Base-by-base conservation (phyloP, 306 rosid species). In the Pyrus communis region DNA sequence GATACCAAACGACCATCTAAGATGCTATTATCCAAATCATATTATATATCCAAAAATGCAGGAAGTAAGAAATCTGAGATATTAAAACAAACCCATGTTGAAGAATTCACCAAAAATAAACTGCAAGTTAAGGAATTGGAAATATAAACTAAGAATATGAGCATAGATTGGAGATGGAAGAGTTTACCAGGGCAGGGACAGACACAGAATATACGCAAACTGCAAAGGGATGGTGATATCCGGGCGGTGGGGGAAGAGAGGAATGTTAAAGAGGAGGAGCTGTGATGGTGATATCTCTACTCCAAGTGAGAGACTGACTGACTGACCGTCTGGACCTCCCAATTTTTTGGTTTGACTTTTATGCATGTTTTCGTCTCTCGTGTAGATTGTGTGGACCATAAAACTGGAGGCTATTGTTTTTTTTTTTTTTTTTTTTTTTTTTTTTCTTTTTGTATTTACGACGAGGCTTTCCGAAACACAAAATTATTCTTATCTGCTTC, bases 131-230 rank as follows among this genome's bases (percentile, higher is more conserved):
- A 22, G 5, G 27, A 63, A 15, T 27, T 9, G 8, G 21, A 17
- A 58, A n/a, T n/a, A 65, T 14, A 67, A 1, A 67, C 3, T 21
- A 17, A 1, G 8, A 7, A 71, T 21, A 43, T 9, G 28, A 5
- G 27, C 5, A 22, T 17, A 51, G 71, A 23, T 42, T 45, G 57
- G 76, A 74, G 78, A 70, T 38, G 74, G 4, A 64, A 70, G 58
- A 35, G 62, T 19, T 80, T 76, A 84, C 92, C 87, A 6, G 87
- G 59, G 72, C 88, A 8, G 87, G 59, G 72, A 72, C 62, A 67
- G 74, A 67, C n/a, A 67, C 31, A 51, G 77, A 69, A 23, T 81
- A 79, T 62, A 33, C 60, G 75, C 51, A 62, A 51, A 51, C 21
- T 2, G 55, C 21, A 51, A 15, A 83, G 13, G 73, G 69, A 2